phyloP scores from a whole-genome alignment of 2,329 filamentous ascomycete species.

The Hypoxylon sp. region DNA sequence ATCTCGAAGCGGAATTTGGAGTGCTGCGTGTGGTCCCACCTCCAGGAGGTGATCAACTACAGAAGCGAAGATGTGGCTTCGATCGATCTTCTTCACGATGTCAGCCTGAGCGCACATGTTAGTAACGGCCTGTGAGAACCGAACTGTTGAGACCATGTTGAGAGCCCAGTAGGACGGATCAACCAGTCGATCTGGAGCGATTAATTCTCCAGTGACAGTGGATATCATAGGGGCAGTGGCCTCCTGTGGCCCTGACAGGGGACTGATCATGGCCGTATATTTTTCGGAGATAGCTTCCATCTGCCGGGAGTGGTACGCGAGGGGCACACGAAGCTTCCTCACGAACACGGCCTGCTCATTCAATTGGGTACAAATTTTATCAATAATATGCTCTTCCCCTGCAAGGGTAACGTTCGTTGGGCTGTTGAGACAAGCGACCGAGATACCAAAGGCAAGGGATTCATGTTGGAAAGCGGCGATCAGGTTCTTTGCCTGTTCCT shows the following conservation, averaged over 20 bases:
- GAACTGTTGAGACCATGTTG: constrained; percentile 54
- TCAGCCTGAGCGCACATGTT: constrained; percentile 18
- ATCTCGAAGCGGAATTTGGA: constrained; percentile 45
- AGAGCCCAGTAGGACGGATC: constrained; percentile 36
- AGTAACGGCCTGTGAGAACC: constrained; percentile 50
- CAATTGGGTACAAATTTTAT: constrained; percentile 27
- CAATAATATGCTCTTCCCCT: constrained; percentile 49
- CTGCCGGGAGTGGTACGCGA: constrained; percentile 56
- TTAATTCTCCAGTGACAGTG: constrained; percentile 20
- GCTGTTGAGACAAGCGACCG: constrained; percentile 54
- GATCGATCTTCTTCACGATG: constrained; percentile 8
- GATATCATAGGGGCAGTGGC: constrained; percentile 36
- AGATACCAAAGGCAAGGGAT: too few relatives aligned
- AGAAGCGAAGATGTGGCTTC: constrained; percentile 8
- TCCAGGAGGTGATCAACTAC: constrained; percentile 46
- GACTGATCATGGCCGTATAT: constrained; percentile 26
- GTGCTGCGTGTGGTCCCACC: constrained; percentile 51
- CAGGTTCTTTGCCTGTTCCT: neutral
- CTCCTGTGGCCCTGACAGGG: neutral
- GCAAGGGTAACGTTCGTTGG: constrained; percentile 54
- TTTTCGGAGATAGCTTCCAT: constrained; percentile 47
- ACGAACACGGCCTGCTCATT: constrained; percentile 45
- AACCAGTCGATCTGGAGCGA: neutral
- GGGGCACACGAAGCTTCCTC: constrained; percentile 48
- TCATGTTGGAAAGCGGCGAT: too few relatives aligned